These are phyloP conservation scores for Neoascochyta sp. DNA, from an alignment of 2,329 filamentous ascomycete species.

Conservation along the genomic window DNA sequence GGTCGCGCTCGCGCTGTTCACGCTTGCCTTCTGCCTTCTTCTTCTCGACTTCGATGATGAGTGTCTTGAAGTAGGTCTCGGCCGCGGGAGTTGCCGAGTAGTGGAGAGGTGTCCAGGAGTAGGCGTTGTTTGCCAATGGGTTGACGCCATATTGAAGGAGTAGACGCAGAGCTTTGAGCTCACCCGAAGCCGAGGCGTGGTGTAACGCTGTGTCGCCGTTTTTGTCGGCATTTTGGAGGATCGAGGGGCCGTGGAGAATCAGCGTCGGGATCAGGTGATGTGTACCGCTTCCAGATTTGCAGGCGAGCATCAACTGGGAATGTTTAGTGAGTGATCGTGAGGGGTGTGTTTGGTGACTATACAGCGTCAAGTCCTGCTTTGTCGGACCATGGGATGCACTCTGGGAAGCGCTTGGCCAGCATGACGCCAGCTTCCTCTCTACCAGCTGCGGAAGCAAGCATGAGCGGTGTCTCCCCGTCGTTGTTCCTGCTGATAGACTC, in stretches of 20 bases:
- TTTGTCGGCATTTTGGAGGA: slow-evolving; percentile 50
- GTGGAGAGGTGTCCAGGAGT: slow-evolving; percentile 77
- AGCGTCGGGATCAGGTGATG: slow-evolving; percentile 44
- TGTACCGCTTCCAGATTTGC: slow-evolving; percentile 37
- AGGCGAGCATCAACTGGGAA: slow-evolving; percentile 40
- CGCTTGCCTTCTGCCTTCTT: slow-evolving; percentile 48
- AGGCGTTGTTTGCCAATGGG: slow-evolving; percentile 66
- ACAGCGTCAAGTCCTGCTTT: slow-evolving; percentile 67
- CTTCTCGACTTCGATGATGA: slow-evolving; percentile 69
- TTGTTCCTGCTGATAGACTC: slow-evolving; percentile 73
- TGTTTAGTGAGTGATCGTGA: slow-evolving; percentile 3
- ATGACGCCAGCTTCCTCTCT: slow-evolving; percentile 72
- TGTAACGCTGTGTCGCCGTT: slow-evolving; percentile 85
- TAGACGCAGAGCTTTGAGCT: slow-evolving; percentile 71
- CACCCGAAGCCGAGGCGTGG: slow-evolving; percentile 78
- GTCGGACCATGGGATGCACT: slow-evolving; percentile 63
- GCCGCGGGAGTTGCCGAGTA: slow-evolving; percentile 80
- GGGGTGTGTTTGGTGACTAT: slow-evolving; percentile 13
- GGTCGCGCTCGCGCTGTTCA: slow-evolving; percentile 28
- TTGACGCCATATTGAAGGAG: slow-evolving; percentile 76
- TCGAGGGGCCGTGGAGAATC: slow-evolving; percentile 28
- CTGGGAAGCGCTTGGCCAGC: slow-evolving; percentile 62
- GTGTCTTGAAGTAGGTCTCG: slow-evolving; percentile 76
- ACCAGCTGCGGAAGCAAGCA: slow-evolving; percentile 67
- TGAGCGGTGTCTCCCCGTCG: slow-evolving; percentile 73